These are phyloP conservation scores for Pestalotiopsis sp. DNA, from an alignment of 2,329 filamentous ascomycete genomes.

Conservation along the genomic window DNA sequence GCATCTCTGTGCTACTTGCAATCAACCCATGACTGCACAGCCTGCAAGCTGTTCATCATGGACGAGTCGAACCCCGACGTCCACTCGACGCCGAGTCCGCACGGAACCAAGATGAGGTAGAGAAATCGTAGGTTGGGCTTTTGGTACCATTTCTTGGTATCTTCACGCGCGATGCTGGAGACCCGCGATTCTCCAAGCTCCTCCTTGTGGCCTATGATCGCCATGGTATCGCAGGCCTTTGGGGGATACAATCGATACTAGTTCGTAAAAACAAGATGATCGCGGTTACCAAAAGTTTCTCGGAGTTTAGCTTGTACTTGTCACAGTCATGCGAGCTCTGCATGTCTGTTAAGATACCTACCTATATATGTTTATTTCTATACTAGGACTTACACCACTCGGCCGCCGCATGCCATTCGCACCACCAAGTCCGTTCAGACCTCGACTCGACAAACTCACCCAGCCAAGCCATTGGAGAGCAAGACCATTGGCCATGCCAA, in stretches of 20 bases:
- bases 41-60: constrained; percentile 47
- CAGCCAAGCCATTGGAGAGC: neutral
- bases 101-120: constrained; percentile 42
- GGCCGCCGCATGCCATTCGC: neutral
- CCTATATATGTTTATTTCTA: neutral
- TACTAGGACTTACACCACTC: neutral
- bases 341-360: neutral
- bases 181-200: constrained; percentile 36
- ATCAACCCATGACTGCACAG: constrained; percentile 39
- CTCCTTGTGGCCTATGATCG: constrained; percentile 36
- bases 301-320: neutral
- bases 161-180: constrained; percentile 36
- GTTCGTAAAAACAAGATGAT: neutral
- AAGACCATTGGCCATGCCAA: neutral
- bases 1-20: constrained; percentile 26
- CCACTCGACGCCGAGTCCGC: constrained; percentile 43
- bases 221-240: constrained; percentile 23
- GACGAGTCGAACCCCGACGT: constrained; percentile 46
- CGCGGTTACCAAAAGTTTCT: neutral
- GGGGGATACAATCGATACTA: neutral
- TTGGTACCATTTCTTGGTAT: constrained; percentile 39
- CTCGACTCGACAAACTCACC: neutral
- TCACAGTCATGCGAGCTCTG: neutral
- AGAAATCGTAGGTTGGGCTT: constrained; percentile 41
- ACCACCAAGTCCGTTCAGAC: neutral